phyloP scores from a whole-genome alignment of 148 eudicot genomes.

The Chenopodium quinoa region DNA sequence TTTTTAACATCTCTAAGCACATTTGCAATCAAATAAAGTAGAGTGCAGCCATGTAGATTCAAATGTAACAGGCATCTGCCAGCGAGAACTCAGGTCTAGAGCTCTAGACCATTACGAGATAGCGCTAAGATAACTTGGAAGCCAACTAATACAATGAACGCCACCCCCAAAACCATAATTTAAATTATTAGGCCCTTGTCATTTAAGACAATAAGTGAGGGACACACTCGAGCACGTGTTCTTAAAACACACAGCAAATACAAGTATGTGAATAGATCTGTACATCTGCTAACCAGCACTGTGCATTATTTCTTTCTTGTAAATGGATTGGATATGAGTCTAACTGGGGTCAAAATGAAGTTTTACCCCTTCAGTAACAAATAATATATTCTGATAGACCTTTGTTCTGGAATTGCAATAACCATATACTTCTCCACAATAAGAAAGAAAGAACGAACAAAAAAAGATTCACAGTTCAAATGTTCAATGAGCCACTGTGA shows the following conservation, averaged over 20 bases:
- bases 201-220: background rate
- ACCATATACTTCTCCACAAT: background rate
- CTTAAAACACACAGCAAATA: background rate
- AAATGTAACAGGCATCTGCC: background rate
- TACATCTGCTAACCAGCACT: no score
- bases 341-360: background rate
- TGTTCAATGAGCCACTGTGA: background rate
- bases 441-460: background rate
- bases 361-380: no score
- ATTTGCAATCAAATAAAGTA: background rate
- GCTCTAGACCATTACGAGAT: background rate
- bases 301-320: no score
- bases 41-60: background rate
- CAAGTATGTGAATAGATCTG: background rate
- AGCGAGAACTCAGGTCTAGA: background rate
- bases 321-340: background rate
- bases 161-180: background rate
- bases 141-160: background rate
- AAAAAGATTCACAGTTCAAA: no score
- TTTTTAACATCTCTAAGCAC: background rate
- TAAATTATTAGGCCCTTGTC: background rate
- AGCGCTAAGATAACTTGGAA: background rate
- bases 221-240: background rate
- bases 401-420: background rate
- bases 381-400: background rate